phyloP scores from a whole-genome alignment of 1,284 basidiomycete species.

The Trametes polyzona region DNA sequence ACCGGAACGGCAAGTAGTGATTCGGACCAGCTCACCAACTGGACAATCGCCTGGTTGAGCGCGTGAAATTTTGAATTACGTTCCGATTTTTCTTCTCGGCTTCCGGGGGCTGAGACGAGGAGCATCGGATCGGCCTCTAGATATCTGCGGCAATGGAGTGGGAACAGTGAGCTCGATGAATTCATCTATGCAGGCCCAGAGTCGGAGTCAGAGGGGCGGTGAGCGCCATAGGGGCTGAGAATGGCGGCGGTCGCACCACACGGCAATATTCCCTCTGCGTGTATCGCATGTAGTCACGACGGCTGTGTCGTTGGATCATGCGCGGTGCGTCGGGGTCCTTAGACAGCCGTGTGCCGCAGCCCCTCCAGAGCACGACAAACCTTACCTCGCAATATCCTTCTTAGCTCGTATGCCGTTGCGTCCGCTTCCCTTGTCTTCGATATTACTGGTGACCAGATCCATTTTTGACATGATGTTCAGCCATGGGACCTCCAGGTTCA shows the following conservation, averaged over 20 bases:
- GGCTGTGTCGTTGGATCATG: background rate
- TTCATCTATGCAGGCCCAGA: conserved; percentile 3
- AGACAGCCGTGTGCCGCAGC: background rate
- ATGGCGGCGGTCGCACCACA: too few species aligned
- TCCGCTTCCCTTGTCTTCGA: conserved; percentile 65
- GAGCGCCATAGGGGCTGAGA: background rate
- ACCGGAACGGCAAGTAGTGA: background rate
- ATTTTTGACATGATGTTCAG: conserved; percentile 99
- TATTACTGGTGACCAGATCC: conserved; percentile 84
- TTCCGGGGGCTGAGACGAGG: conserved; percentile 68
- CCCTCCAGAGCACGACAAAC: background rate
- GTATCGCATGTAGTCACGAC: background rate
- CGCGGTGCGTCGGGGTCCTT: background rate
- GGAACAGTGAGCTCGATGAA: conserved; percentile 5
- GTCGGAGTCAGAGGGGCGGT: background rate
- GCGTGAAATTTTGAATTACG: conserved; percentile 90
- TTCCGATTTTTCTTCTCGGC: conserved; percentile 53
- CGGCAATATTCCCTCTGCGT: too few species aligned
- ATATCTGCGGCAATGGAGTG: conserved; percentile 57
- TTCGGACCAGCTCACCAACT: conserved; percentile 66
- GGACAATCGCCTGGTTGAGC: conserved; percentile 93
- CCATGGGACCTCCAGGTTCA: conserved; percentile 95
- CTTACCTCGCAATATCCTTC: conserved; percentile 78
- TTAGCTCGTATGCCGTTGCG: conserved; percentile 74
- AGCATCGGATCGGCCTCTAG: conserved; percentile 97